Evolutionary conservation across 108 stramenopile genomes (phyloP).

Genomic region (Skeletonema marinoi): DNA sequence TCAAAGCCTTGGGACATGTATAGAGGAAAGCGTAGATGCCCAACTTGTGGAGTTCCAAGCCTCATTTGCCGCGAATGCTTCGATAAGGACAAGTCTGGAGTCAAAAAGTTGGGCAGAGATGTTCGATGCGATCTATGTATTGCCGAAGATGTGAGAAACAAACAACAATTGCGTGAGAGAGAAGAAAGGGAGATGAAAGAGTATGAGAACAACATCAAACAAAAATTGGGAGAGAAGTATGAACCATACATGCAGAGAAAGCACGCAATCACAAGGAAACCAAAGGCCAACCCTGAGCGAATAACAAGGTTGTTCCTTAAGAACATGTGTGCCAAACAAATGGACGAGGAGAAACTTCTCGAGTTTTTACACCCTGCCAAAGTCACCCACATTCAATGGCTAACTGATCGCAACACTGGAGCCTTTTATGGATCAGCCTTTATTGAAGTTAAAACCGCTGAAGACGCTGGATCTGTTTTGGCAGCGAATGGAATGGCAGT

Average conservation of each 20-base stretch:
- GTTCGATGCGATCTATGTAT: constrained; percentile 70
- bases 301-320: constrained; percentile 88
- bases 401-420: constrained; percentile 85
- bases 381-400: constrained; percentile 90
- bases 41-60: constrained; percentile 88
- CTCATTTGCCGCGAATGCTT: constrained; percentile 84
- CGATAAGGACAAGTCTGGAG: constrained; percentile 73
- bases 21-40: constrained; percentile 89
- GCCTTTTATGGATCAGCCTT: constrained; percentile 88
- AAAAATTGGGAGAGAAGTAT: constrained; percentile 42
- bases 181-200: constrained; percentile 51
- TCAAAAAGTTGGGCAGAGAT: constrained; percentile 73
- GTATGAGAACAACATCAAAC: constrained; percentile 34
- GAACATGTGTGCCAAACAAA: constrained; percentile 84
- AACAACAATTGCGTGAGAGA: constrained; percentile 45
- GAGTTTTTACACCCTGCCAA: constrained; percentile 61
- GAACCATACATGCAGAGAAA: constrained; percentile 22
- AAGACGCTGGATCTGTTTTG: constrained; percentile 73
- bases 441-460: constrained; percentile 77
- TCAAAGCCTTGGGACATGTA: constrained; percentile 90
- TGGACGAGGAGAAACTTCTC: constrained; percentile 68
- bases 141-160: constrained; percentile 64
- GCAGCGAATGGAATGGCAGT: constrained; percentile 68
- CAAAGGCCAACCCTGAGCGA: constrained; percentile 73
- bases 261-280: constrained; percentile 28